These are phyloP conservation scores for Neonectria coccinea DNA, from an alignment of 2,329 filamentous ascomycete genomes.

Conservation along the genomic window DNA sequence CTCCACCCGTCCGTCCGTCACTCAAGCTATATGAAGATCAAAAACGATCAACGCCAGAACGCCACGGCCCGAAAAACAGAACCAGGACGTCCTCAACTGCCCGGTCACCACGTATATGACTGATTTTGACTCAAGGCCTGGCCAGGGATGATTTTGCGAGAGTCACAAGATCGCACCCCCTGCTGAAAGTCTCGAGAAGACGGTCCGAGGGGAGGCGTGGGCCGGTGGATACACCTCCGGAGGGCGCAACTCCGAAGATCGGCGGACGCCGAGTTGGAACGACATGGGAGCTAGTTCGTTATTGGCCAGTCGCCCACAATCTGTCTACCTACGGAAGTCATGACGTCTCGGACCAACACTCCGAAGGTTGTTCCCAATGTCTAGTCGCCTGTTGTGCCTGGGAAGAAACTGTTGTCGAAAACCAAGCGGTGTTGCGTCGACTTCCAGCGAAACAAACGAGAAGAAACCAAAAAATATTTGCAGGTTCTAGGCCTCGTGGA, in stretches of 20 bases:
- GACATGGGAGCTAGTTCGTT: not conserved
- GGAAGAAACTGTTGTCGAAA: not conserved
- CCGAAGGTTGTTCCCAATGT: not conserved
- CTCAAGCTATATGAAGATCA: not conserved
- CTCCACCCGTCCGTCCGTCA: constrained; percentile 7
- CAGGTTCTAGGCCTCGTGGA: not conserved
- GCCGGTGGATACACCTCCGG: constrained; percentile 25
- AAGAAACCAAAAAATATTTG: not conserved
- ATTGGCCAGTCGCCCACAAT: constrained; percentile 2
- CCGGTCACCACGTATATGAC: constrained; percentile 8
- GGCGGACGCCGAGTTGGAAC: constrained; percentile 27
- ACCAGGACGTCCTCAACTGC: not conserved
- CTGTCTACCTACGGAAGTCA: constrained; percentile 10
- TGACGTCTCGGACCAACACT: not conserved
- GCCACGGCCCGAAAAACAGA: not conserved
- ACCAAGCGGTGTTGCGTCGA: not conserved
- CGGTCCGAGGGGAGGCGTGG: constrained; percentile 2
- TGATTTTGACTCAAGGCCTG: not conserved
- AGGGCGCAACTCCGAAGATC: constrained; percentile 33
- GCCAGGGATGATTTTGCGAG: constrained; percentile 4
- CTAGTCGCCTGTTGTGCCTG: not conserved
- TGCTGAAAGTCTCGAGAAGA: not conserved
- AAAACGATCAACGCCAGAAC: not conserved
- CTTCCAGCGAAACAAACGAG: not conserved
- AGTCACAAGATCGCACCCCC: constrained; percentile 15